Base-by-base conservation (phyloP, 305 asterid species). In the Lippia alba region DNA sequence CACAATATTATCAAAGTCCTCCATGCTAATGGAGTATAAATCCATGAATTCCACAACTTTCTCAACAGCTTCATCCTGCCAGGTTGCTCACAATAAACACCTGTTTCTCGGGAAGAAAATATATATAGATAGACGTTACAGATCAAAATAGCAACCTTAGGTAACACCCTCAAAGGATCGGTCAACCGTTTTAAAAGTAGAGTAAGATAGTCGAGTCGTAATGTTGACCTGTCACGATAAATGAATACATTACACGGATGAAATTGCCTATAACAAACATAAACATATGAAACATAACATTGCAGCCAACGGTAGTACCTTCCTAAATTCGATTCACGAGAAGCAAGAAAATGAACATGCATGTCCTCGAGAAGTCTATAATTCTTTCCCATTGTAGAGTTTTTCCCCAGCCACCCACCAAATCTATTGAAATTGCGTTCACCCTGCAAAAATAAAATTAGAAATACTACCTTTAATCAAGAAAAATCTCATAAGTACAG, bases 401-500 rank as follows among this genome's bases (percentile, higher is more conserved):
- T 95, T 83, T 95, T 95, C 48, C 99, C 99, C 60, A 95, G 88
- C 99, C 99, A 95, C 46, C 98, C 97, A 77, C 97, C 99, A 86
- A 95, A 95, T 67, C 98, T 89, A 72, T 87, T 95, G 81, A 71
- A 95, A 84, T 92, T 92, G 76, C 91, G 96, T 67, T 92, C 99
- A 30, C 99, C 98, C 99, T 95, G 83, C 64, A 79, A 67, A 56
- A 36, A 48, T 45, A 70, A 41, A 39, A 56, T 67, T 59, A 48
- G 64, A 39, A 12, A 62, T 12, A 16, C 17, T 56, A 64, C 10
- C 41, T 19, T 60, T 39, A 66, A 58, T 66, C 11, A 45, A 48
- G 56, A 56, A 53, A 60, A 19, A 10, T 56, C 56, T 8, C 34
- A 69, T 30, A 39, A 53, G 74, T 9, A 63, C 8, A 9, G 58